Evolutionary conservation across 1,139 yeast genomes (phyloP).

Genomic region (Candida pseudoviswanathii): DNA sequence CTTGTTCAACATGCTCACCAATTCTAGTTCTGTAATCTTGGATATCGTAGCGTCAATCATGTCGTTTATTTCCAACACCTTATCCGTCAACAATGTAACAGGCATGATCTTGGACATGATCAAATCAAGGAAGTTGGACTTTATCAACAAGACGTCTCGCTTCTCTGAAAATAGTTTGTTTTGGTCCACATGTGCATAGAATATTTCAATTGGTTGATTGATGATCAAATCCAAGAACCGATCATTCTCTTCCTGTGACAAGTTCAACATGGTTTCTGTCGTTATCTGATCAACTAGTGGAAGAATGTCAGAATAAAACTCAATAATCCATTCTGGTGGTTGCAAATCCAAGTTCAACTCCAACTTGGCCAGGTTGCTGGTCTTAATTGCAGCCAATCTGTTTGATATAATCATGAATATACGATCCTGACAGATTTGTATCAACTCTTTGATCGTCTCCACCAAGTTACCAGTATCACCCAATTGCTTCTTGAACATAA

Average conservation of each 20-base stretch:
- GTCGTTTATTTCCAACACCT: slow-evolving; percentile 41
- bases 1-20: slow-evolving; percentile 44
- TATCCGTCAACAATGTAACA: slow-evolving; percentile 38
- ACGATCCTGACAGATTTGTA: slow-evolving; percentile 39
- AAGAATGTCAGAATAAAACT: slow-evolving; percentile 53
- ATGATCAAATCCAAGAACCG: slow-evolving; percentile 41
- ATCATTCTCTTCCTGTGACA: slow-evolving; percentile 33
- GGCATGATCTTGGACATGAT: slow-evolving; percentile 58
- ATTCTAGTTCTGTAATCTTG: slow-evolving; percentile 44
- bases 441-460: slow-evolving; percentile 27
- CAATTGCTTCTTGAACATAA: slow-evolving; percentile 64
- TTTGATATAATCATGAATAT: slow-evolving; percentile 42
- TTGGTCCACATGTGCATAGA: slow-evolving; percentile 35
- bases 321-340: slow-evolving; percentile 75
- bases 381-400: slow-evolving; percentile 42
- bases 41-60: slow-evolving; percentile 33
- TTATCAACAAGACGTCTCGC: slow-evolving; percentile 45
- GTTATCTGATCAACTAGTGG: slow-evolving; percentile 50
- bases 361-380: slow-evolving; percentile 43
- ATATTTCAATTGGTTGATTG: slow-evolving; percentile 51
- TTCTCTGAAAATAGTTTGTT: slow-evolving; percentile 28
- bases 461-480: slow-evolving; percentile 22
- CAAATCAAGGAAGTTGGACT: slow-evolving; percentile 61
- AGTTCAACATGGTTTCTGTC: slow-evolving; percentile 40
- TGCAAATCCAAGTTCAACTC: slow-evolving; percentile 52